phyloP scores from a whole-genome alignment of 169 alveolate genomes.

The Perkinsus olseni region DNA sequence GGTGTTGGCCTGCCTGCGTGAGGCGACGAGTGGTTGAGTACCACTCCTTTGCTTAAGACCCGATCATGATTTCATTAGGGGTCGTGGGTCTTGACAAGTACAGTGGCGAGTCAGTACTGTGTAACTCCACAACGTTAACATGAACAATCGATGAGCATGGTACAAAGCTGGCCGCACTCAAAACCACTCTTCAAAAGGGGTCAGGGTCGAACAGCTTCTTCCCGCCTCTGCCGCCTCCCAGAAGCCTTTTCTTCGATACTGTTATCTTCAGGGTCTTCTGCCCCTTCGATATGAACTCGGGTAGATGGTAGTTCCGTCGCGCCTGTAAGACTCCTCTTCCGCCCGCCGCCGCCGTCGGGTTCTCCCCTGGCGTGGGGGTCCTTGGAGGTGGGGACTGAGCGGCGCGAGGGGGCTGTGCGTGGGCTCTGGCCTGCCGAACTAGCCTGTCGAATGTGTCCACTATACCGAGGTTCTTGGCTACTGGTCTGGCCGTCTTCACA shows the following conservation, averaged over 20 bases:
- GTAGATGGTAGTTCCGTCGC: background rate
- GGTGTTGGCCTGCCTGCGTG: no score
- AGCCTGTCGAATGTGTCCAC: background rate
- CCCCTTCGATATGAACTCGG: background rate
- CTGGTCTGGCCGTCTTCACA: background rate
- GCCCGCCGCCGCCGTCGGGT: background rate
- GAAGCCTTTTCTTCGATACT: background rate
- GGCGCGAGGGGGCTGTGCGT: background rate
- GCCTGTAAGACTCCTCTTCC: background rate
- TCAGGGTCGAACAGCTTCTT: background rate
- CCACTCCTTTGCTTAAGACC: no score
- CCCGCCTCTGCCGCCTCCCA: background rate
- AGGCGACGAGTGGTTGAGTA: no score
- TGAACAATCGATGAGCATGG: no score
- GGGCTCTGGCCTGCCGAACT: background rate
- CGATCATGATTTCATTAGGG: no score
- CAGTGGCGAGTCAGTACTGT: no score
- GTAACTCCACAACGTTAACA: no score
- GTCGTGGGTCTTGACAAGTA: no score
- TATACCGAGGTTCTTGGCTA: background rate
- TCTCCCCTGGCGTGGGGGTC: no score
- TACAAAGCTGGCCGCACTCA: no score
- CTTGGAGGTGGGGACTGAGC: no score
- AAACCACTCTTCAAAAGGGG: no score
- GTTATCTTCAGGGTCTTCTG: background rate